phyloP scores from a whole-genome alignment of 192 early-diverging fungal species.

The Coemansia sp. region DNA sequence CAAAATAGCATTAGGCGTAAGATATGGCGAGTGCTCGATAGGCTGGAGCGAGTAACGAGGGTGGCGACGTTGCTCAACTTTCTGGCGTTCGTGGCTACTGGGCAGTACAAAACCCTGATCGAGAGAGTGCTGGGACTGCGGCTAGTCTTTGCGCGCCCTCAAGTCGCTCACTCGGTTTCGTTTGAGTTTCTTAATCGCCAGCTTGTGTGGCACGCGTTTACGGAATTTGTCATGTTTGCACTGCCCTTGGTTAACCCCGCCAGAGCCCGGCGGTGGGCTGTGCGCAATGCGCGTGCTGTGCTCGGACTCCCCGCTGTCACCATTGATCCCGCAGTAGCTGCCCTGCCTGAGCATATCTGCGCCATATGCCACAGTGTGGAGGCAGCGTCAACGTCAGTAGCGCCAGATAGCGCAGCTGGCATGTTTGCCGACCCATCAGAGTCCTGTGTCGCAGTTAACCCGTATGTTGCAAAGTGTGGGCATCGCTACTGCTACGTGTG shows the following conservation, averaged over 20 bases:
- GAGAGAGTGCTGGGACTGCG: constrained; percentile 83
- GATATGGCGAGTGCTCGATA: constrained; percentile 61
- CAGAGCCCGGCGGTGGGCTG: constrained; percentile 37
- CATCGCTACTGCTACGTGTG: constrained; percentile 94
- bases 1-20: constrained; percentile 57
- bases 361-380: constrained; percentile 65
- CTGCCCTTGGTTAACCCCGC: constrained; percentile 74
- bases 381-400: background rate
- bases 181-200: constrained; percentile 95
- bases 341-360: constrained; percentile 69
- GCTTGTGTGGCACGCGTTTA: constrained; percentile 92
- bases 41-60: constrained; percentile 63
- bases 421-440: constrained; percentile 5
- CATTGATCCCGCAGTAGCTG: constrained; percentile 37
- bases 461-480: constrained; percentile 80
- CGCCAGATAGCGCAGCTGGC: background rate
- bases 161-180: constrained; percentile 74
- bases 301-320: constrained; percentile 57
- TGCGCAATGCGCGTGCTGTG: constrained; percentile 30
- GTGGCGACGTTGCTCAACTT: constrained; percentile 77
- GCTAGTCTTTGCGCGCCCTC: constrained; percentile 77
- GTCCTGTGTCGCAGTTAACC: constrained; percentile 58
- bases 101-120: constrained; percentile 77
- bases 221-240: constrained; percentile 87
- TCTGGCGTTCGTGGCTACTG: constrained; percentile 78